phyloP scores from a whole-genome alignment of 441 rosid species.

The Gossypium laxum region DNA sequence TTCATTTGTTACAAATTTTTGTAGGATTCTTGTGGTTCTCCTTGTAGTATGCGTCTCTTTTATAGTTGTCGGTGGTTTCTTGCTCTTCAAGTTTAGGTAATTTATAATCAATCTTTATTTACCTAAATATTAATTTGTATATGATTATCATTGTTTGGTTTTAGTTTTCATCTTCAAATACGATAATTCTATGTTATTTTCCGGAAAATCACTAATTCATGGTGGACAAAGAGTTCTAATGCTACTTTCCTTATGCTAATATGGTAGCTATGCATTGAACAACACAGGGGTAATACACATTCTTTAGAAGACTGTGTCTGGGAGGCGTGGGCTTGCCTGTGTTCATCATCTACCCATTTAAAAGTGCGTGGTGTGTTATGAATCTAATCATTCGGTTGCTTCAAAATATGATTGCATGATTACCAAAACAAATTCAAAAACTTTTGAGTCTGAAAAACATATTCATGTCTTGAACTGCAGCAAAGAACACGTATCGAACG shows the following conservation, averaged over 20 bases:
- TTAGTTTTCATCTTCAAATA: not conserved
- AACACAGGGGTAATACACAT: constrained; percentile 43
- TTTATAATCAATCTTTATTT: not conserved
- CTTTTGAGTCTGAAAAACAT: constrained; percentile 20
- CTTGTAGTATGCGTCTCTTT: constrained; percentile 71
- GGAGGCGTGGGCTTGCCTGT: constrained; percentile 97
- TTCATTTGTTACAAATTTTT: constrained; percentile 17
- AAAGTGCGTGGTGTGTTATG: constrained; percentile 37
- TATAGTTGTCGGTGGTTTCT: constrained; percentile 68
- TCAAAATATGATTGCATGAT: not conserved
- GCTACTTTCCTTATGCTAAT: constrained; percentile 14
- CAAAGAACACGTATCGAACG: constrained; percentile 85
- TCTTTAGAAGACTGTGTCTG: constrained; percentile 85
- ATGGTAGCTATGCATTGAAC: constrained; percentile 15
- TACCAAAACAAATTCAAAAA: constrained; percentile 10
- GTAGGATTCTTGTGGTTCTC: constrained; percentile 72
- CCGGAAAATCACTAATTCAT: not conserved
- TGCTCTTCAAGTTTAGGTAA: constrained; percentile 72
- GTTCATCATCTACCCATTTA: constrained; percentile 84
- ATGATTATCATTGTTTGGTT: not conserved
- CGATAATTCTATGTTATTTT: not conserved
- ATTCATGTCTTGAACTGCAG: constrained; percentile 43
- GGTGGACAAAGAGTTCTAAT: not conserved
- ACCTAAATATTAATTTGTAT: not conserved
- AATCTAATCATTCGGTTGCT: constrained; percentile 17